These are phyloP conservation scores for Ophiorrhiza pumila DNA, from an alignment of 257 asterid species.

Conservation along the genomic window DNA sequence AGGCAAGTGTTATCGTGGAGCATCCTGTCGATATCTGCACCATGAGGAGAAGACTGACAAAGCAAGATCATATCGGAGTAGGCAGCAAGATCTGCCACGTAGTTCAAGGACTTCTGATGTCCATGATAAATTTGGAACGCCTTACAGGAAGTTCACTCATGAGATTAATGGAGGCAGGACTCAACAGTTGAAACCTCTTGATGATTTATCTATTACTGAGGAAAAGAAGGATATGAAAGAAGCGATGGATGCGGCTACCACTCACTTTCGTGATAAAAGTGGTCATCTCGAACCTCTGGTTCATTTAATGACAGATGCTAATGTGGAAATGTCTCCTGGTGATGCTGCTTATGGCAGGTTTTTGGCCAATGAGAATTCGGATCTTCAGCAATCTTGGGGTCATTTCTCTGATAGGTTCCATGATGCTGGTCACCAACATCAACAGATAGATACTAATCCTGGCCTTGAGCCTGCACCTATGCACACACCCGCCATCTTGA, in stretches of 20 bases:
- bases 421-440: slow-evolving; percentile 37
- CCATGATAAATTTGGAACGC: slow-evolving; percentile 29
- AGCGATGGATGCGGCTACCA: slow-evolving; percentile 28
- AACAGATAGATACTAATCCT: slow-evolving; percentile 31
- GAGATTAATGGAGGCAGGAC: slow-evolving; percentile 36
- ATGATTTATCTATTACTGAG: slow-evolving; percentile 30
- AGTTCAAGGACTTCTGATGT: slow-evolving; percentile 34
- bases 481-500: slow-evolving; percentile 24
- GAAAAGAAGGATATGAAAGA: slow-evolving; percentile 30
- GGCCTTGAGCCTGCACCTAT: slow-evolving; percentile 29
- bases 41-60: slow-evolving; percentile 52
- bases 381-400: slow-evolving; percentile 30
- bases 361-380: slow-evolving; percentile 21
- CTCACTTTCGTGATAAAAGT: slow-evolving; percentile 29
- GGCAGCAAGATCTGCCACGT: slow-evolving; percentile 36
- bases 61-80: slow-evolving; percentile 47
- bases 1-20: slow-evolving; percentile 89
- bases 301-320: slow-evolving; percentile 24
- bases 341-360: slow-evolving; percentile 31
- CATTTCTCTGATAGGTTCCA: slow-evolving; percentile 31
- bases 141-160: slow-evolving; percentile 18
- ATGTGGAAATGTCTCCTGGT: slow-evolving; percentile 27
- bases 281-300: slow-evolving; percentile 24
- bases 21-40: slow-evolving; percentile 72
- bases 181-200: slow-evolving; percentile 24